Conservation (phyloP, 2,329 filamentous ascomycete genomes). For the Colletotrichum tropicicola region DNA sequence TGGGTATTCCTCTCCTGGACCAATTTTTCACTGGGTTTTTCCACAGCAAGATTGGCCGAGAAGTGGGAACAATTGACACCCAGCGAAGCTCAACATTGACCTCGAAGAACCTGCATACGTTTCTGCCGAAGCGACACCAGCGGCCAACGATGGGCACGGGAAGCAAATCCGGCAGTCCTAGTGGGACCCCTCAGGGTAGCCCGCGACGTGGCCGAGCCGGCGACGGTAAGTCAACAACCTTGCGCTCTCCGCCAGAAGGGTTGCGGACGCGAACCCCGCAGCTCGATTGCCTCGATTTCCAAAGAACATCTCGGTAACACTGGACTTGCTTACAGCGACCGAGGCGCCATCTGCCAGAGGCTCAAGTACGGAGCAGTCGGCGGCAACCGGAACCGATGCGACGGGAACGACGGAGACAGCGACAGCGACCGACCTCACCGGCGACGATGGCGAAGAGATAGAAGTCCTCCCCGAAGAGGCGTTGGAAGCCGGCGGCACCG, state of each 20-base stretch:
- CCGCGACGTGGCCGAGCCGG: neutral
- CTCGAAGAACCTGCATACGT: neutral
- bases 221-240: conserved; percentile 7
- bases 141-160: neutral
- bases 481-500: conserved; percentile 17
- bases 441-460: neutral
- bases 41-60: neutral
- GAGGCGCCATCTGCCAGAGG: neutral
- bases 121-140: neutral
- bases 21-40: neutral
- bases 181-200: neutral
- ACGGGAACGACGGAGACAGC: neutral
- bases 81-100: neutral
- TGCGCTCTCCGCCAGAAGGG: neutral
- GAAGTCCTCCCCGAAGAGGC: neutral
- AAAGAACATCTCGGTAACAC: too few relatives aligned
- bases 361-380: neutral
- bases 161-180: neutral
- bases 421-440: neutral
- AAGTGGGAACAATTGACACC: neutral
- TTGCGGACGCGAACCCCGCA: neutral
- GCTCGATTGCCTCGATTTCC: too few relatives aligned
- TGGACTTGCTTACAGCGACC: too few relatives aligned
- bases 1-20: neutral
- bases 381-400: too few relatives aligned